Base-by-base conservation (phyloP, 306 rosid species). In the Sicyos baderoa region DNA sequence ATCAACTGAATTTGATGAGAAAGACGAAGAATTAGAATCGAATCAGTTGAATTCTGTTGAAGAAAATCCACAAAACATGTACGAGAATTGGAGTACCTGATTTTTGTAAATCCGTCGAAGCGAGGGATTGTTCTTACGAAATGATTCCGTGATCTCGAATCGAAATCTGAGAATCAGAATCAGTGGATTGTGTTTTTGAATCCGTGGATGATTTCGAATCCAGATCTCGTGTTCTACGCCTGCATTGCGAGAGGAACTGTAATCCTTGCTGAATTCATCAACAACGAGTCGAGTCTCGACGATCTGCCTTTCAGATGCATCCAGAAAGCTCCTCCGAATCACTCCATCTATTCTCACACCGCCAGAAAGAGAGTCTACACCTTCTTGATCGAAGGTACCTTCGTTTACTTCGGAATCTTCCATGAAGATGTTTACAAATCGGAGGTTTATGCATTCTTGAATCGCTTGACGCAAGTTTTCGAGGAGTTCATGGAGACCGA, bases 161-260 rank as follows among this genome's bases (percentile, higher is more conserved):
- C 49, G 55, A 10, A 14, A 67, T 67, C 23, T n/a, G 50, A 62
- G 25, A 37, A 32, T 35, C 68, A n/a, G 50, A 61, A 32, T 15
- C 4, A 8, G 68, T 35, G 68, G 1, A 14, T 0, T 22, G 10
- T 16, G 17, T 29, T 15, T 15, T 35, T 12, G 50, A 54, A 70
- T 53, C 27, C 74, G 63, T 35, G 60, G 32, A 73, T 73, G 76
- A 58, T 73, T 79, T 74, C 79, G 76, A 86, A 86, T 76, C 97
- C 96, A 17, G 78, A 81, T 52, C 75, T 83, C 10, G 79, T 93
- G 59, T 77, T 78, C 65, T 88, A 93, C 45, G 78, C 81, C 19
- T 90, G 97, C 95, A 86, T 90, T 90, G 94, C 95, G 4, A 78
- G 76, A 63, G 80, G 79, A n/a, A 74, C 57, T 32, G 83, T 87